Evolutionary conservation across 1,139 yeast genomes (phyloP), one percentile per base, ranked within the genome.

Genomic region (Yamadazyma mexicana): DNA sequence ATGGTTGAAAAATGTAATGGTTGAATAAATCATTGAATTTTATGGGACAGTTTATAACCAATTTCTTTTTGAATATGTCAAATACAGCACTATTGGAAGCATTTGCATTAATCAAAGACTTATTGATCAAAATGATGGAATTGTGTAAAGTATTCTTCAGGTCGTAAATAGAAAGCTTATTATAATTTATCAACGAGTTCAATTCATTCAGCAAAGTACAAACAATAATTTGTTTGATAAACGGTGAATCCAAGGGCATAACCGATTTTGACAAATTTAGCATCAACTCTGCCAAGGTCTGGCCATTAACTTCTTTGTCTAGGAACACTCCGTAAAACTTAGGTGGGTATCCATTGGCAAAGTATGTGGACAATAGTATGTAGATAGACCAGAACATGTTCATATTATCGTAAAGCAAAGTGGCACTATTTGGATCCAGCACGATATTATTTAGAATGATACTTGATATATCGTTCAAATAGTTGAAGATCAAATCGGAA

Each of bases 371-470:
- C 16, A 73, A 53, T 15, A 72, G 44, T 4, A 66, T 58, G 48
- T 72, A 73, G 18, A 73, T 70, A 40, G 66, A 61, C 77, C 77
- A 73, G 45, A 72, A 69, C 41, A 71, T 59, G 14, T 56, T 46
- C 41, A 59, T 45, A 39, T 62, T 46, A 4, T 36, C 26, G 5
- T 36, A 37, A 12, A 43, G 32, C 12, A 47, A 34, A 5, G 17
- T 15, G 17, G 22, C 12, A 17, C 33, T 31, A 6, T 44, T 45
- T 16, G 36, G 34, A 2, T 40, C 42, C 15, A 39, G 42, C 9
- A 33, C 48, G 33, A 64, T 53, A 37, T 62, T 62, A 10, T 58
- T 50, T 38, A 61, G 47, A 16, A 66, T 56, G 23, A 68, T 64
- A 39, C 58, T 65, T 12, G 73, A 61, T 8, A 73, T 70, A 47